Base-by-base conservation (phyloP, 208 protist genomes). In the Jaenimonas drosophilae region DNA sequence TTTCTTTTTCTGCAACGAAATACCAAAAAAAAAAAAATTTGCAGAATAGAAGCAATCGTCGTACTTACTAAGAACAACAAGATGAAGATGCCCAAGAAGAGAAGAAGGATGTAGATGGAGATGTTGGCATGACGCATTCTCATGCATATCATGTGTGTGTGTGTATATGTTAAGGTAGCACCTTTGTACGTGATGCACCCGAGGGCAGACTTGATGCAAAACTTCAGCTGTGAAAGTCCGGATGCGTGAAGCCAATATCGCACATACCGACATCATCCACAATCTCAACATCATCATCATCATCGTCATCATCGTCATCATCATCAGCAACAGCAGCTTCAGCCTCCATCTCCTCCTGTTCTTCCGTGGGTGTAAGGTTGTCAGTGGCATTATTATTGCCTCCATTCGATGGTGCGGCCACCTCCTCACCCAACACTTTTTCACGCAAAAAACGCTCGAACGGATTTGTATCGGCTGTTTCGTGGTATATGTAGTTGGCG, bases 401-500 rank as follows among this genome's bases (percentile, higher is more conserved):
- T n/a, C n/a, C n/a, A 12, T 21, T 41, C 27, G 14, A 26, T 1
- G 12, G 24, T 23, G 20, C 23, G 12, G 19, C 6, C 21, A 30
- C 4, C 12, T 12, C 21, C 20, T 38, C 31, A 43, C 14, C 16
- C 14, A 34, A 21, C 38, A 0, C 0, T 33, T 28, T 11, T 30
- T 21, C 17, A 43, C 17, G 11, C 5, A 83, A 43, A 37, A 68
- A 74, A 33, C 64, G 46, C 52, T 93, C 84, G 64, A 89, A 89
- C 5, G 77, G 79, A 40, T 89, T 89, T 1, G 60, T 71, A 44
- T 93, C 84, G 0, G 84, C 76, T 12, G 84, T 86, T 9, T 62
- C 70, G 26, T 48, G 45, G 65, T 84, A 89, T 17, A 89, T 75
- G 36, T 93, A 93, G 49, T 83, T 70, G 6, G 76, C 76, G 58